Evolutionary conservation across 2,329 filamentous ascomycete genomes (phyloP).

Genomic region (Domatiomyces catenatus): DNA sequence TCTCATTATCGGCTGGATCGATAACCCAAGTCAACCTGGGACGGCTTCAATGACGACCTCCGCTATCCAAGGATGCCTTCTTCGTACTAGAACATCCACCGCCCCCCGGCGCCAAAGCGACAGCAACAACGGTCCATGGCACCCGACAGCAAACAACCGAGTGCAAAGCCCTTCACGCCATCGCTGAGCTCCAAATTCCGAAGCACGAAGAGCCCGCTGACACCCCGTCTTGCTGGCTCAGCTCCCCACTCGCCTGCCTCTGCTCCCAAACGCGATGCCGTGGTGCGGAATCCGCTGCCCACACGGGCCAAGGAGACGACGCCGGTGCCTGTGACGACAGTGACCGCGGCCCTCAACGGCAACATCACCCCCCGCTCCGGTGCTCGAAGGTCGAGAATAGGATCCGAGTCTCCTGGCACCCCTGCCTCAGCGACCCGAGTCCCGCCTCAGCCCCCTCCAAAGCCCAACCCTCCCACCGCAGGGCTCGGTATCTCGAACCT

Average conservation of each 20-base stretch:
- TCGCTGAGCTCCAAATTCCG: constrained; percentile 48
- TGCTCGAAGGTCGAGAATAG: constrained; percentile 53
- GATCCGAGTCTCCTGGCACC: constrained; percentile 49
- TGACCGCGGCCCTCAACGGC: constrained; percentile 41
- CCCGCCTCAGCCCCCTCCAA: constrained; percentile 21
- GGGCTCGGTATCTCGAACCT: neutral
- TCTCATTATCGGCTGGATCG: neutral
- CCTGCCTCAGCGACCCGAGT: constrained; percentile 25
- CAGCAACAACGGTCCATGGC: neutral
- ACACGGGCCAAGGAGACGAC: constrained; percentile 30
- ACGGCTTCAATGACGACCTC: neutral
- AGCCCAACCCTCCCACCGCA: constrained; percentile 1
- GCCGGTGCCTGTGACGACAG: constrained; percentile 24
- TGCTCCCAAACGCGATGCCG: constrained; percentile 15
- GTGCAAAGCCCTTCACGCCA: constrained; percentile 46
- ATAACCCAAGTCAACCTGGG: neutral
- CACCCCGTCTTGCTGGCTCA: constrained; percentile 41
- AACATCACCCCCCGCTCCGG: constrained; percentile 71
- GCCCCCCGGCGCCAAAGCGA: neutral
- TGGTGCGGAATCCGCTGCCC: constrained; percentile 4
- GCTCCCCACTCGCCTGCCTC: constrained; percentile 22
- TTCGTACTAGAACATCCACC: neutral
- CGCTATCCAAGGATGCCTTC: neutral
- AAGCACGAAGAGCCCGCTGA: constrained; percentile 39
- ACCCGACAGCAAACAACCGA: neutral